Conservation (phyloP, 805 yeast genomes). For the Ogataea salicorniae region DNA sequence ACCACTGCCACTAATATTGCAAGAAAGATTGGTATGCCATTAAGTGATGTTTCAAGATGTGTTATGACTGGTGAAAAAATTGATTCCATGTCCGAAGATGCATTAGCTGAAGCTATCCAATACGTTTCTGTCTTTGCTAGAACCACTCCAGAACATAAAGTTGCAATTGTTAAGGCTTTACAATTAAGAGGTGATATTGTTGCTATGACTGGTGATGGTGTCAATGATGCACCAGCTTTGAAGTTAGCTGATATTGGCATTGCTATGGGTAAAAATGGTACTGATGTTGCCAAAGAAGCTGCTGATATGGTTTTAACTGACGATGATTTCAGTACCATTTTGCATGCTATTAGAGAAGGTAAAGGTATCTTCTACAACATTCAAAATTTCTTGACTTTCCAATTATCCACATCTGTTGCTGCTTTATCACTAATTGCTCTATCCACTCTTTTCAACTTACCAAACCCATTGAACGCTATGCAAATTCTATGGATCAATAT, state of each 20-base stretch:
- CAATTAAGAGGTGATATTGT: slow-evolving; percentile 91
- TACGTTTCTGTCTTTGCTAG: slow-evolving; percentile 89
- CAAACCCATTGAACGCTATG: slow-evolving; percentile 96
- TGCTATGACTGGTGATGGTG: slow-evolving; percentile 99
- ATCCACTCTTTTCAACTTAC: slow-evolving; percentile 79
- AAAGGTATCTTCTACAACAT: slow-evolving; percentile 95
- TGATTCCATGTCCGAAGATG: slow-evolving; percentile 67
- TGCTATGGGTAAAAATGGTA: slow-evolving; percentile 89
- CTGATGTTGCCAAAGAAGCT: slow-evolving; percentile 98
- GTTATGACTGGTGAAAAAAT: slow-evolving; percentile 83
- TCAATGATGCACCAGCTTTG: slow-evolving; percentile 97
- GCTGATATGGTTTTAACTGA: slow-evolving; percentile 97
- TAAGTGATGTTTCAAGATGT: slow-evolving; percentile 54
- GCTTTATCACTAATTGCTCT: slow-evolving; percentile 86
- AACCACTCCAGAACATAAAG: slow-evolving; percentile 92
- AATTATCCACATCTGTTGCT: slow-evolving; percentile 91
- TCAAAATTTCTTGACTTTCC: slow-evolving; percentile 92
- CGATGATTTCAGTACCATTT: slow-evolving; percentile 92
- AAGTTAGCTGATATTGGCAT: slow-evolving; percentile 95
- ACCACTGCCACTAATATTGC: slow-evolving; percentile 85
- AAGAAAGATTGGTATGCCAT: slow-evolving; percentile 83
- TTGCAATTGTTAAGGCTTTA: slow-evolving; percentile 82
- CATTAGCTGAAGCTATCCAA: slow-evolving; percentile 68
- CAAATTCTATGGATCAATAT: slow-evolving; percentile 97
- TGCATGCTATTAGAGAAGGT: slow-evolving; percentile 94